Evolutionary conservation across 345 rosid genomes (phyloP), one percentile per base, ranked within the genome.

Genomic region (Salix udensis): DNA sequence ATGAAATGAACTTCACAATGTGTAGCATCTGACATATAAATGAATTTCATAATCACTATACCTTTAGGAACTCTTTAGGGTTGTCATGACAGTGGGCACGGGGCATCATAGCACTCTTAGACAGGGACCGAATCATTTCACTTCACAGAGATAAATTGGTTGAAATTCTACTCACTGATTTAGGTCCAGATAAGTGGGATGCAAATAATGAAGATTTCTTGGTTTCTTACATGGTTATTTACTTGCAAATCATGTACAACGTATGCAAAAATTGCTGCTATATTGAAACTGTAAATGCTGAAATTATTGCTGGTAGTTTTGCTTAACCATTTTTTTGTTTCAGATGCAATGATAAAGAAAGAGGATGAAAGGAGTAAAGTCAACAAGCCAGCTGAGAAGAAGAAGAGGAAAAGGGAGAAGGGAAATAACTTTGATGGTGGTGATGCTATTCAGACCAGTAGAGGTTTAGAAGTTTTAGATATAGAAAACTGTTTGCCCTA

Each of bases 351-450:
- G 71, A 34, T 70, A 31, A 77, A 65, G 55, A 30, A 50, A 46
- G 84, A 66, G 73, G 72, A 77, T 72, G 80, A 68, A 42, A 48
- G 26, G 39, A 78, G 37, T 52, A 55, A 72, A 67, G 64, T 37
- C 58, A 70, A 69, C 67, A 70, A 73, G 53, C 64, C 61, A 30
- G 58, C 24, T 15, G 70, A 18, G 39, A 85, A 78, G 78, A 72
- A 68, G 79, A 85, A 82, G 80, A 80, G 70, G 67, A 82, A 76
- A 42, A 58, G 78, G 24, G 76, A 55, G 70, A 70, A 55, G 71
- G 75, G 31, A 69, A 76, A 70, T 8, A 14, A 67, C 30, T 15
- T 30, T 64, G 61, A 70, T 70, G 65, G 24, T 48, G 55, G 70
- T 24, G 24, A 31, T 26, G 52, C 72, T 40, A 34, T 50, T 55